phyloP scores from a whole-genome alignment of 2,329 filamentous ascomycete species.

The Tolypocladium capitatum region DNA sequence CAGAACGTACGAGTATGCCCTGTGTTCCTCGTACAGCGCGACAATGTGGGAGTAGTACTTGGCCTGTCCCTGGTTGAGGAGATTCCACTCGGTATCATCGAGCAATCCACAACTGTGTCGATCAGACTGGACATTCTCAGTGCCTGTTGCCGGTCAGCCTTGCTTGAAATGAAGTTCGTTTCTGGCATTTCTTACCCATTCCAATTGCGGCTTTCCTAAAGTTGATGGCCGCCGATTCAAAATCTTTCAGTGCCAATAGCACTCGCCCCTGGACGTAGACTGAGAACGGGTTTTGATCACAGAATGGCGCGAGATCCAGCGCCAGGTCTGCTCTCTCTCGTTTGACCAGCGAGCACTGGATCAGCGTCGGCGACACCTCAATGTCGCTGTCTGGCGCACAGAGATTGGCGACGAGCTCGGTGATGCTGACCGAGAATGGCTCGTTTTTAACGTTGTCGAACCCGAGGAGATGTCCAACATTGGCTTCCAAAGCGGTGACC shows the following conservation, averaged over 20 bases:
- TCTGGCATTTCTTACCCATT: constrained; percentile 46
- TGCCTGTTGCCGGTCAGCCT: constrained; percentile 19
- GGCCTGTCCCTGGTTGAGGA: constrained; percentile 58
- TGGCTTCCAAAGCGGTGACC: constrained; percentile 46
- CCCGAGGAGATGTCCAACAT: constrained; percentile 50
- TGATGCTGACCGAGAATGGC: constrained; percentile 45
- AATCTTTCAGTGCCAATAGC: constrained; percentile 59
- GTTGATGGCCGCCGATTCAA: constrained; percentile 55
- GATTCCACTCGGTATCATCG: constrained; percentile 59
- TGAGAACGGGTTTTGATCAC: constrained; percentile 45
- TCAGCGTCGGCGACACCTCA: constrained; percentile 45
- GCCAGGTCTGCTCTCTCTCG: constrained; percentile 47
- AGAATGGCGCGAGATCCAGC: constrained; percentile 41
- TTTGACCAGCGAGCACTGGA: constrained; percentile 50
- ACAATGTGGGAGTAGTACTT: constrained; percentile 82
- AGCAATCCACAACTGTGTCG: constrained; percentile 54
- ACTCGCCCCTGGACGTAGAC: constrained; percentile 79
- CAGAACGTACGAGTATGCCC: constrained; percentile 65
- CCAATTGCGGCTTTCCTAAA: constrained; percentile 77
- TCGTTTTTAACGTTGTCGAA: constrained; percentile 37
- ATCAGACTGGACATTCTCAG: constrained; percentile 30
- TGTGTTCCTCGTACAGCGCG: constrained; percentile 64
- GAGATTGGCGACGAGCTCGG: constrained; percentile 52
- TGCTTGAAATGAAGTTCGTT: not conserved
- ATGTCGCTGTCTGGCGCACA: constrained; percentile 54